Evolutionary conservation across 164 flowering plant species (phyloP).

Genomic region (Brasenia schreberi): DNA sequence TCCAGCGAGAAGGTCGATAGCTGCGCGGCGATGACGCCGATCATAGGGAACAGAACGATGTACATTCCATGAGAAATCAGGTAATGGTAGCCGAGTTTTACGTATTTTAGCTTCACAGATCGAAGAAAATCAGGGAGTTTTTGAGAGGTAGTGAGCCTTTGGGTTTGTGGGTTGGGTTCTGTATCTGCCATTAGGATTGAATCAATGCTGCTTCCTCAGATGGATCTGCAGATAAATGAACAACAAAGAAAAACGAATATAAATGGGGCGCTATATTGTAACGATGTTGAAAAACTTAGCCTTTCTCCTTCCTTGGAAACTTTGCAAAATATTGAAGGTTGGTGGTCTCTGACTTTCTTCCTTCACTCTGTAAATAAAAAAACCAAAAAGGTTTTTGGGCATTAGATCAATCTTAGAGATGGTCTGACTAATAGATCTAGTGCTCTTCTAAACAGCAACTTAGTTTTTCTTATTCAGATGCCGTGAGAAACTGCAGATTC

Average conservation of each 20-base stretch:
- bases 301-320: background rate
- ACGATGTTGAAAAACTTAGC: background rate
- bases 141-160: constrained; percentile 19
- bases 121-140: constrained; percentile 52
- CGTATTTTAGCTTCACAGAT: constrained; percentile 48
- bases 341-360: background rate
- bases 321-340: background rate
- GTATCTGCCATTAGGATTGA: constrained; percentile 26
- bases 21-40: constrained; percentile 33
- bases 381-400: background rate
- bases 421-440: too few relatives aligned
- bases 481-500: background rate
- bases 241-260: background rate
- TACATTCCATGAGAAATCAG: constrained; percentile 62
- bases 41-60: constrained; percentile 40
- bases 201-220: background rate
- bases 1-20: constrained; percentile 47
- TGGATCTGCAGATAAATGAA: background rate
- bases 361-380: background rate
- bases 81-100: constrained; percentile 61
- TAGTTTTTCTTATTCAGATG: background rate
- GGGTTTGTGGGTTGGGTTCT: constrained; percentile 18
- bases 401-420: background rate
- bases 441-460: background rate
- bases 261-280: too few relatives aligned